Conservation (phyloP, 441 rosid genomes). For the Pelargonium citronellum region DNA sequence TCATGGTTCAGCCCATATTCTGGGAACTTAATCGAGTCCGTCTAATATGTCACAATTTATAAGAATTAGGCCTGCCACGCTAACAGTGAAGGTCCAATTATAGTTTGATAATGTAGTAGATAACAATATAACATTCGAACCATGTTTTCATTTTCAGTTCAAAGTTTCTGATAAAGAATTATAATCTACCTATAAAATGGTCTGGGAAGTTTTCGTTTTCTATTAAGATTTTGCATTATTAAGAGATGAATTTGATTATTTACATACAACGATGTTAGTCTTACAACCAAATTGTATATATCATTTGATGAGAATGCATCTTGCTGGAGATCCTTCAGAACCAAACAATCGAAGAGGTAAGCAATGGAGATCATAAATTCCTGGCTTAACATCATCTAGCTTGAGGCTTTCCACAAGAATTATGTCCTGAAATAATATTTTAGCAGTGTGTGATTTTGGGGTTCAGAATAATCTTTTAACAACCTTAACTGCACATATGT, state of each 20-base stretch:
- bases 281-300: neutral
- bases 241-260: neutral
- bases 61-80: too few relatives aligned
- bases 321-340: constrained; percentile 55
- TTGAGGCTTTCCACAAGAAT: constrained; percentile 65
- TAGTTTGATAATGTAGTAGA: too few relatives aligned
- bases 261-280: neutral
- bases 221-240: too few relatives aligned
- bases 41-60: too few relatives aligned
- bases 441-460: neutral
- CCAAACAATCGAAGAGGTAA: constrained; percentile 54
- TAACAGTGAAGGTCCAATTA: too few relatives aligned
- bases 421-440: constrained; percentile 38
- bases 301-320: constrained; percentile 67
- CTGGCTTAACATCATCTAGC: constrained; percentile 47
- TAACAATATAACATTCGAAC: too few relatives aligned
- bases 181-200: too few relatives aligned
- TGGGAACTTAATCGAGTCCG: too few relatives aligned
- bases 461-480: neutral
- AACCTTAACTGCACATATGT: neutral
- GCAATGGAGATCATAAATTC: constrained; percentile 51
- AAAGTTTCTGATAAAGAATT: too few relatives aligned
- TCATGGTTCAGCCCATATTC: too few relatives aligned
- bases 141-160: too few relatives aligned
- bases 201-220: too few relatives aligned